Percentiles rank a stretch among this genome's conserved stretches.
phyloP scores from a whole-genome alignment of 2,329 filamentous ascomycete genomes.

The Torrubiella hemipterigena region DNA sequence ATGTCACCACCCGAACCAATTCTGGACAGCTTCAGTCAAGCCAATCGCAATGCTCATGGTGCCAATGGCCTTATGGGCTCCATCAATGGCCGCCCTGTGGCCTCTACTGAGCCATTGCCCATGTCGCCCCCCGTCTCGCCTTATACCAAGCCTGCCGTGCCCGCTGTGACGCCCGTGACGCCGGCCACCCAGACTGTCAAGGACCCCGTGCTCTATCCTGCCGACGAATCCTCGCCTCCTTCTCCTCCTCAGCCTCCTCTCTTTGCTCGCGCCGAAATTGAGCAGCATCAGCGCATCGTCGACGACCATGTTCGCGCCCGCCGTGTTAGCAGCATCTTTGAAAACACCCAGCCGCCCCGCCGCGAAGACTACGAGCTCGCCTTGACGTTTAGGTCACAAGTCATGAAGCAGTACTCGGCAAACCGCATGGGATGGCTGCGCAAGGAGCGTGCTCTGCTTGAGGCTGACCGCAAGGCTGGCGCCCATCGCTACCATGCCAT shows the following conservation, averaged over 20 bases:
- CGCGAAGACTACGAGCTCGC: conserved; percentile 41
- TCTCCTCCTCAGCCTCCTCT: conserved; percentile 35
- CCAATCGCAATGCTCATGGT: not conserved
- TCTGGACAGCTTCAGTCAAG: conserved; percentile 38
- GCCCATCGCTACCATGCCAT: conserved; percentile 26
- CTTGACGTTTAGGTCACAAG: conserved; percentile 38
- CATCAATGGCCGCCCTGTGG: conserved; percentile 14
- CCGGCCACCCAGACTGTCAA: conserved; percentile 20
- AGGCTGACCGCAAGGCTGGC: conserved; percentile 32
- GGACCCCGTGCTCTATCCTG: conserved; percentile 48
- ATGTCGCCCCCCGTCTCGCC: conserved; percentile 49
- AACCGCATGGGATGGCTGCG: conserved; percentile 36
- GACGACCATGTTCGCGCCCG: conserved; percentile 36
- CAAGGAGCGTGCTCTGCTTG: conserved; percentile 37
- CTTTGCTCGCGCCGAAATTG: conserved; percentile 30
- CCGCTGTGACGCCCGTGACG: conserved; percentile 16
- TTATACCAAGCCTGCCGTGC: conserved; percentile 26
- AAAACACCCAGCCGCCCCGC: conserved; percentile 31
- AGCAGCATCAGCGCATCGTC: conserved; percentile 33
- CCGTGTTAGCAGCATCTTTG: conserved; percentile 28
- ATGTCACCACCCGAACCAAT: conserved; percentile 51
- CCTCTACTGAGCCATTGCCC: conserved; percentile 22
- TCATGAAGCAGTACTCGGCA: conserved; percentile 31
- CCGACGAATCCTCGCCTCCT: conserved; percentile 24
- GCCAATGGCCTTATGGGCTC: conserved; percentile 9